Evolutionary conservation across 2,329 filamentous ascomycete species (phyloP).

Genomic region (Pyricularia grisea): DNA sequence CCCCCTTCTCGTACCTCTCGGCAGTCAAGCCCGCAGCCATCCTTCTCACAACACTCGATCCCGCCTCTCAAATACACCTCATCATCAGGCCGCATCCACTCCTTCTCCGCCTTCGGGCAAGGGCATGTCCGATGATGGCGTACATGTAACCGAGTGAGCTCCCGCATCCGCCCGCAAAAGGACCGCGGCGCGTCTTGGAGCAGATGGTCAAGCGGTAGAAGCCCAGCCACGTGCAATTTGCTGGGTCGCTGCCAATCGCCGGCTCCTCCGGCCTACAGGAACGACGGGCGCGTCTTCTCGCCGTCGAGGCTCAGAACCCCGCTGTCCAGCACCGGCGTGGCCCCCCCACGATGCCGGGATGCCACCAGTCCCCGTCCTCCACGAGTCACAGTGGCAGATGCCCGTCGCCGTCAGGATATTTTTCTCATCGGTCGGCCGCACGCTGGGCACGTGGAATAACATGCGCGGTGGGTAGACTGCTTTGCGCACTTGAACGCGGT

Average conservation of each 20-base stretch:
- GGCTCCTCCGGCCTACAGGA: conserved; percentile 12
- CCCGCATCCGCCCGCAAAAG: conserved; percentile 18
- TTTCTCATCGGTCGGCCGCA: background rate
- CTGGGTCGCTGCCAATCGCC: conserved; percentile 4
- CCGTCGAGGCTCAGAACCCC: conserved; percentile 2
- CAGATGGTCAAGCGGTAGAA: conserved; percentile 16
- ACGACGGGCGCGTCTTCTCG: conserved; percentile 12
- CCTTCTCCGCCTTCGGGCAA: conserved; percentile 11
- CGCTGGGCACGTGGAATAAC: background rate
- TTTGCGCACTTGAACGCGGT: conserved; percentile 13
- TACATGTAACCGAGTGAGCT: conserved; percentile 11
- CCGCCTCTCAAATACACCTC: conserved; percentile 13
- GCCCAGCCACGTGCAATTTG: conserved; percentile 13
- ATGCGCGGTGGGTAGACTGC: conserved; percentile 8
- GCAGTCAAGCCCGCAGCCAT: background rate
- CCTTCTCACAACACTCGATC: conserved; percentile 5
- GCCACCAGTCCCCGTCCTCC: too few relatives aligned
- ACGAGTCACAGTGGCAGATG: background rate
- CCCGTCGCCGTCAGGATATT: background rate
- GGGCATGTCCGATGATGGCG: conserved; percentile 9
- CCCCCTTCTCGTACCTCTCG: background rate
- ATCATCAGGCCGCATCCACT: conserved; percentile 11
- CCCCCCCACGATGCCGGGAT: too few relatives aligned
- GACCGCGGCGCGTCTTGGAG: conserved; percentile 11
- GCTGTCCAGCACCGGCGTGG: too few relatives aligned